Evolutionary conservation across 2,329 filamentous ascomycete species (phyloP).

Genomic region (Pestalotiopsis sp.): DNA sequence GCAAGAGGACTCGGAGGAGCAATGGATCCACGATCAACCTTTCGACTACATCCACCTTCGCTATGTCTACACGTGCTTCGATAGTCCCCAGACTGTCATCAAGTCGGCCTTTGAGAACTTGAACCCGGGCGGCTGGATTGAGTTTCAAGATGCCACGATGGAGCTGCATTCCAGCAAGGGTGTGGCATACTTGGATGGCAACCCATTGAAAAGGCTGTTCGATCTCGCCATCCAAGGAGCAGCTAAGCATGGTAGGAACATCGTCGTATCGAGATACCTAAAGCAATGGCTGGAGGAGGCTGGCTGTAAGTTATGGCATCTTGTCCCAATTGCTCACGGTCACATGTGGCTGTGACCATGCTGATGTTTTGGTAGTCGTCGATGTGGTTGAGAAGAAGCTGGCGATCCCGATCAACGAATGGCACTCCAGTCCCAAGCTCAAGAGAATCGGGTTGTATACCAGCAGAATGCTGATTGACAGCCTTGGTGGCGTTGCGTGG

Average conservation of each 20-base stretch:
- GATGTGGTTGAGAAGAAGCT: background rate
- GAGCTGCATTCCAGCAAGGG: background rate
- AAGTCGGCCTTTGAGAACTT: background rate
- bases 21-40: background rate
- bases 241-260: background rate
- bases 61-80: background rate
- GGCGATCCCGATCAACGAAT: background rate
- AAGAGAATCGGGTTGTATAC: background rate
- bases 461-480: conserved; percentile 44
- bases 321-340: too few species aligned
- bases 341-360: background rate
- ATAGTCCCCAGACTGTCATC: background rate
- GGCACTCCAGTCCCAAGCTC: background rate
- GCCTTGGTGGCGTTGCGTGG: conserved; percentile 71
- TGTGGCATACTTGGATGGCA: background rate
- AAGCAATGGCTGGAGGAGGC: conserved; percentile 6
- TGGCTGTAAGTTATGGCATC: background rate
- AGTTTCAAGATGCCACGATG: background rate
- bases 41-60: background rate
- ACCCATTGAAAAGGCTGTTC: background rate
- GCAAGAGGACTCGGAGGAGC: conserved; percentile 1
- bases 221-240: background rate
- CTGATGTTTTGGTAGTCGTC: background rate
- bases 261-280: background rate
- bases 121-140: background rate